These are phyloP conservation scores for Peniophora sp. DNA, from an alignment of 1,284 basidiomycete genomes.

Conservation along the genomic window DNA sequence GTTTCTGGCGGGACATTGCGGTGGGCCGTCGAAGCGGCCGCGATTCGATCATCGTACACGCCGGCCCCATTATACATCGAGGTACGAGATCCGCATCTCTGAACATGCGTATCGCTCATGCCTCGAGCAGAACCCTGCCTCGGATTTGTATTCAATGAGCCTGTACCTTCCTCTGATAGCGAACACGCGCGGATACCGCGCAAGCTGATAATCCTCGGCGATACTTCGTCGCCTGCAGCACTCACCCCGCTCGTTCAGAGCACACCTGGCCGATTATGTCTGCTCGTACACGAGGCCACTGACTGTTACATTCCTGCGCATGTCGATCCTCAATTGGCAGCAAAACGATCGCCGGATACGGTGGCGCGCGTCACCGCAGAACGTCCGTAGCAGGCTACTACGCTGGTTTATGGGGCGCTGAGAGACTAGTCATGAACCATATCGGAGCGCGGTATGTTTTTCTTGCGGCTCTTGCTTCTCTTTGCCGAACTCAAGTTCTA, in stretches of 20 bases:
- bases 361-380: conserved; percentile 50
- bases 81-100: conserved; percentile 34
- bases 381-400: conserved; percentile 83
- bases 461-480: conserved; percentile 4
- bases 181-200: conserved; percentile 29
- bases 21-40: conserved; percentile 15
- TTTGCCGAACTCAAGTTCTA: conserved; percentile 18
- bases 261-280: conserved; percentile 22
- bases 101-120: not conserved
- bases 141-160: conserved; percentile 75
- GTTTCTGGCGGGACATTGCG: conserved; percentile 63
- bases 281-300: conserved; percentile 80
- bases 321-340: conserved; percentile 36
- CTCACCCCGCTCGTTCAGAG: conserved; percentile 47
- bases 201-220: conserved; percentile 45
- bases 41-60: conserved; percentile 55
- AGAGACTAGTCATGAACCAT: conserved; percentile 74
- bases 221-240: conserved; percentile 59
- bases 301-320: conserved; percentile 66
- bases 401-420: conserved; percentile 58
- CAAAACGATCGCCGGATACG: conserved; percentile 35
- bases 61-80: conserved; percentile 77
- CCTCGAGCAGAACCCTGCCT: conserved; percentile 62
- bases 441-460: conserved; percentile 59
- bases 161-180: conserved; percentile 27